A percentile compares a stretch with the other conserved stretches of the same genome.
Evolutionary conservation across 108 stramenopile species (phyloP).

Genomic region (Cyclostephanos invisitatus): DNA sequence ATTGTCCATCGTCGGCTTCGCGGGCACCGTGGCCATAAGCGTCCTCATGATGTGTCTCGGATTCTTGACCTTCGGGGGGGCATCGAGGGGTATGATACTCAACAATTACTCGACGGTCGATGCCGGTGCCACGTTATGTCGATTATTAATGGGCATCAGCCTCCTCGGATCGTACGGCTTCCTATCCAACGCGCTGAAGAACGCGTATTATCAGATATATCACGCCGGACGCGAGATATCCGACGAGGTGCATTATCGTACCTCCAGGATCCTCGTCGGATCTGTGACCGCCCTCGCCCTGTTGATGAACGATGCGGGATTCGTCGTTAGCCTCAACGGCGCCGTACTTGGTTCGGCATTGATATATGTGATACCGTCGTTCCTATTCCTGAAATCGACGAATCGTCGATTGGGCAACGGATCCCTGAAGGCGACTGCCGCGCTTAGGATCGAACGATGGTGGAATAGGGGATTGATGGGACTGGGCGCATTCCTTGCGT

Average conservation of each 20-base stretch:
- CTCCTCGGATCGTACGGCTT: slow-evolving; percentile 90
- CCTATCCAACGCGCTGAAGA: slow-evolving; percentile 59
- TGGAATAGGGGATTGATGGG: slow-evolving; percentile 61
- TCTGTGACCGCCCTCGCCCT: slow-evolving; percentile 64
- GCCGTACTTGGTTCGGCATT: slow-evolving; percentile 85
- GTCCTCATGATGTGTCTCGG: slow-evolving; percentile 77
- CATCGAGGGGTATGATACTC: slow-evolving; percentile 77
- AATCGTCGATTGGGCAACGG: slow-evolving; percentile 32
- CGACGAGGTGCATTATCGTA: slow-evolving; percentile 31
- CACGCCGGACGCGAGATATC: slow-evolving; percentile 37
- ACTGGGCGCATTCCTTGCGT: slow-evolving; percentile 53
- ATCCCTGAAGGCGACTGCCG: slow-evolving; percentile 9
- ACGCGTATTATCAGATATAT: slow-evolving; percentile 34
- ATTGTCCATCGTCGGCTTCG: slow-evolving; percentile 67
- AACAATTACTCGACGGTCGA: slow-evolving; percentile 91
- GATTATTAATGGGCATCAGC: slow-evolving; percentile 75
- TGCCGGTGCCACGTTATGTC: slow-evolving; percentile 75
- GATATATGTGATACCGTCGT: slow-evolving; percentile 87
- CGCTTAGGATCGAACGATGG: slow-evolving; percentile 48
- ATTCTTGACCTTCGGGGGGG: slow-evolving; percentile 89
- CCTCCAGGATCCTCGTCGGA: slow-evolving; percentile 47
- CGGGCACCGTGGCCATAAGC: slow-evolving; percentile 57
- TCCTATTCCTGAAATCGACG: slow-evolving; percentile 66
- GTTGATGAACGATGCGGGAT: slow-evolving; percentile 84
- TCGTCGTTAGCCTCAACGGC: slow-evolving; percentile 87